Percentiles rank a stretch among this genome's conserved stretches.
Conservation (phyloP, 2,329 filamentous ascomycete species). For the Emergomyces pasteurianus region DNA sequence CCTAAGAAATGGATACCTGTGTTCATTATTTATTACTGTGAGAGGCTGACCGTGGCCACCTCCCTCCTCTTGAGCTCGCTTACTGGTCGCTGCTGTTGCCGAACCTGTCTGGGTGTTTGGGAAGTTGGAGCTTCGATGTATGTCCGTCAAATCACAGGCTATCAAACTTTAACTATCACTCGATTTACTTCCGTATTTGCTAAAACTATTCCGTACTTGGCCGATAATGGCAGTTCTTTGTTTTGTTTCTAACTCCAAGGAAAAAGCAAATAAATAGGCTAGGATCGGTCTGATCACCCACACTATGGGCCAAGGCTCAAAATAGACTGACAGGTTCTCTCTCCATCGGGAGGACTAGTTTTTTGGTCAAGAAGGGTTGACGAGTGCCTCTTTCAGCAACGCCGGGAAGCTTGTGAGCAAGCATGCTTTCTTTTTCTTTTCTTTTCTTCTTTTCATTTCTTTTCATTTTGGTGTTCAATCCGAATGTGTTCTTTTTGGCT, state of each 20-base stretch:
- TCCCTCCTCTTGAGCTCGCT: not conserved
- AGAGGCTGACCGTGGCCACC: not conserved
- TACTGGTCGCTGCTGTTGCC: not conserved
- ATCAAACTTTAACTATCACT: not conserved
- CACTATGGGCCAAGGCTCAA: not conserved
- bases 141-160: not conserved
- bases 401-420: not conserved
- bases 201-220: not conserved
- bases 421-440: not conserved
- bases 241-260: not conserved
- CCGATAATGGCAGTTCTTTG: constrained; percentile 1
- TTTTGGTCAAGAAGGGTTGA: not conserved
- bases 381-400: not conserved
- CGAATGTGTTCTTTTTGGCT: not conserved
- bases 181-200: not conserved
- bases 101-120: not conserved
- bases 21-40: not conserved
- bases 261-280: constrained; percentile 1
- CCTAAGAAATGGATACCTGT: not conserved
- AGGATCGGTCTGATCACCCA: constrained; percentile 1
- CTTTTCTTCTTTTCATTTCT: not conserved
- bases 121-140: not conserved
- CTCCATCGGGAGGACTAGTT: not conserved
- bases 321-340: not conserved
- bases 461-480: not conserved